Evolutionary conservation across 768 basidiomycete species (phyloP).

Genomic region (Lactarius evosmus): DNA sequence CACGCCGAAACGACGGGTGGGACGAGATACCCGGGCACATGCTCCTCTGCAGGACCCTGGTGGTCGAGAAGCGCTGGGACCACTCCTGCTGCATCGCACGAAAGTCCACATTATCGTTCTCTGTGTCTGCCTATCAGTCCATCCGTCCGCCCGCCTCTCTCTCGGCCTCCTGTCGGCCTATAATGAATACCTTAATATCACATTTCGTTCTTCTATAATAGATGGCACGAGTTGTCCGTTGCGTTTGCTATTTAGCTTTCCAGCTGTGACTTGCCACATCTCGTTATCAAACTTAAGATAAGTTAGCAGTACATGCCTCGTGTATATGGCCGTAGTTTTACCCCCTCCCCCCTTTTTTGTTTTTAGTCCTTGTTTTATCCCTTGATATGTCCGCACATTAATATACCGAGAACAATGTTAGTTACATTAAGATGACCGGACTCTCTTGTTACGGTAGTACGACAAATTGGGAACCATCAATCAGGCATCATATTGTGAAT

Average conservation of each 20-base stretch:
- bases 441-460: no score
- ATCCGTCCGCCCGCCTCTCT: not conserved
- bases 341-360: not conserved
- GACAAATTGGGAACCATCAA: no score
- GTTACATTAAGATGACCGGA: no score
- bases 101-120: not conserved
- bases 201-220: no score
- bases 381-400: not conserved
- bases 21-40: slow-evolving; percentile 68
- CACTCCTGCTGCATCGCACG: slow-evolving; percentile 16
- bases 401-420: slow-evolving; percentile 11
- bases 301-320: not conserved
- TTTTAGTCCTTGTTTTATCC: not conserved
- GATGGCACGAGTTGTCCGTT: no score
- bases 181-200: not conserved
- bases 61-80: slow-evolving; percentile 57
- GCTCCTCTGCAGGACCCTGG: slow-evolving; percentile 62
- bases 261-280: not conserved
- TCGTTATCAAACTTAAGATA: not conserved
- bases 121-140: not conserved
- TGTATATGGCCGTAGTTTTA: not conserved
- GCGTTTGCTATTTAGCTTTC: not conserved
- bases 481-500: no score
- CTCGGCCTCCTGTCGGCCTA: not conserved
- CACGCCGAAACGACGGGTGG: slow-evolving; percentile 75